Percentiles rank a stretch among this genome's conserved stretches.
Conservation (phyloP, 2,329 filamentous ascomycete species). For the Fusarium palustre region DNA sequence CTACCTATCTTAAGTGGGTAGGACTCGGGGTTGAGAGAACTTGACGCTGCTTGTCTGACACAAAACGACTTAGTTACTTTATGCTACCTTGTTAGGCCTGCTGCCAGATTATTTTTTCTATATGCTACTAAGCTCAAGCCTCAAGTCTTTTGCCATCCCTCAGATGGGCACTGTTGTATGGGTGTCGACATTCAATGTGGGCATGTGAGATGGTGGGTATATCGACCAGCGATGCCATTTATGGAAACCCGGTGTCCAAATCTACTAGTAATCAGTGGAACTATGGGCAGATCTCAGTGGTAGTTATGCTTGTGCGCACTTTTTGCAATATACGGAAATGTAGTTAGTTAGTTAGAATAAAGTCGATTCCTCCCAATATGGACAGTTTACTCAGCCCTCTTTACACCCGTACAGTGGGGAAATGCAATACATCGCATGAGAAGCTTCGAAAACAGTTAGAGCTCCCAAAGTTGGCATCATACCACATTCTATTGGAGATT, state of each 20-base stretch:
- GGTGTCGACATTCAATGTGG: slow-evolving; percentile 15
- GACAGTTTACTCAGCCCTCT: no score
- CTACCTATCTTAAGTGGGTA: background rate
- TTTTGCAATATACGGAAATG: background rate
- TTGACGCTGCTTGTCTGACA: background rate
- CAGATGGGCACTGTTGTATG: slow-evolving; percentile 28
- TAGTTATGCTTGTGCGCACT: background rate
- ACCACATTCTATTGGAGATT: no score
- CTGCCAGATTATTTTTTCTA: background rate
- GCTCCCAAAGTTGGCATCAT: no score
- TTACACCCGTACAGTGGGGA: no score
- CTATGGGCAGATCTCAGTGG: slow-evolving; percentile 7
- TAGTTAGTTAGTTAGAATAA: background rate
- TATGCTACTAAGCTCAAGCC: background rate
- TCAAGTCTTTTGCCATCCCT: background rate
- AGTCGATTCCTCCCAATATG: background rate
- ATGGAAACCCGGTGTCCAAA: slow-evolving; percentile 20
- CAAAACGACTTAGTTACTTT: background rate
- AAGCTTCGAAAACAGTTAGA: background rate
- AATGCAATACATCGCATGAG: background rate
- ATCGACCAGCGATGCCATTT: background rate
- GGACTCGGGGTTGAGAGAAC: no score
- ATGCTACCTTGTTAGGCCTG: background rate
- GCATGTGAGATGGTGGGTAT: slow-evolving; percentile 4
- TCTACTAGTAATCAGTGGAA: background rate